Conservation (phyloP, 306 rosid genomes). For the Ziziphus jujuba region DNA sequence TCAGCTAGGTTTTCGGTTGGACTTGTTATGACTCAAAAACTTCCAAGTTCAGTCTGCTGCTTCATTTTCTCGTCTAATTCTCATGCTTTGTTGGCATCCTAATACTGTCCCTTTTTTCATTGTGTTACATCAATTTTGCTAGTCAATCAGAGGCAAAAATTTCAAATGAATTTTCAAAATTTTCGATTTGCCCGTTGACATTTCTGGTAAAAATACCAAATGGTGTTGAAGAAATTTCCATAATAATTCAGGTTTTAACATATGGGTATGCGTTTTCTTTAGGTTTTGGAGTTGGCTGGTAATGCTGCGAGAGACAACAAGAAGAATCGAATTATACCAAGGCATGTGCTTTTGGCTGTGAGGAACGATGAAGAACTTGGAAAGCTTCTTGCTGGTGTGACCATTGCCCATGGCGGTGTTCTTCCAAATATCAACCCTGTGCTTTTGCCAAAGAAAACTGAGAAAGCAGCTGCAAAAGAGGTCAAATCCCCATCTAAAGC, state of each 20-base stretch:
- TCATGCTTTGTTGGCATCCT: too few species aligned
- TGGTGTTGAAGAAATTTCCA: too few species aligned
- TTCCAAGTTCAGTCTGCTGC: too few species aligned
- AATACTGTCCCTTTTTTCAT: too few species aligned
- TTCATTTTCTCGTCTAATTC: too few species aligned
- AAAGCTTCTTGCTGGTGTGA: conserved; percentile 50
- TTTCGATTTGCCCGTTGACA: too few species aligned
- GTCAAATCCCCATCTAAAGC: conserved; percentile 41
- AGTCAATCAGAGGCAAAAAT: too few species aligned
- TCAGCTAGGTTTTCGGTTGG: too few species aligned
- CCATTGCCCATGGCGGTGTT: conserved; percentile 47
- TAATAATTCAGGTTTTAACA: background rate
- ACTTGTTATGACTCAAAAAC: too few species aligned
- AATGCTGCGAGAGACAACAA: conserved; percentile 59
- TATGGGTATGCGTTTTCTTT: background rate
- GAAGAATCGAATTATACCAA: conserved; percentile 44
- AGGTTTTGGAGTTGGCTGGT: conserved; percentile 60
- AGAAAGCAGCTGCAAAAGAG: conserved; percentile 29
- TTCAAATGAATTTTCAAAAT: too few species aligned
- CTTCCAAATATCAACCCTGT: conserved; percentile 48
- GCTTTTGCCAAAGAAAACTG: conserved; percentile 38
- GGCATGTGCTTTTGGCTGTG: conserved; percentile 48
- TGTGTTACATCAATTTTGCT: too few species aligned
- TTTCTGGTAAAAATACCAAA: too few species aligned
- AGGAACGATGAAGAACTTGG: conserved; percentile 57